Percentiles rank a stretch among this genome's conserved stretches.
Conservation (phyloP, 345 rosid species). For the Hibiscus trionum region DNA sequence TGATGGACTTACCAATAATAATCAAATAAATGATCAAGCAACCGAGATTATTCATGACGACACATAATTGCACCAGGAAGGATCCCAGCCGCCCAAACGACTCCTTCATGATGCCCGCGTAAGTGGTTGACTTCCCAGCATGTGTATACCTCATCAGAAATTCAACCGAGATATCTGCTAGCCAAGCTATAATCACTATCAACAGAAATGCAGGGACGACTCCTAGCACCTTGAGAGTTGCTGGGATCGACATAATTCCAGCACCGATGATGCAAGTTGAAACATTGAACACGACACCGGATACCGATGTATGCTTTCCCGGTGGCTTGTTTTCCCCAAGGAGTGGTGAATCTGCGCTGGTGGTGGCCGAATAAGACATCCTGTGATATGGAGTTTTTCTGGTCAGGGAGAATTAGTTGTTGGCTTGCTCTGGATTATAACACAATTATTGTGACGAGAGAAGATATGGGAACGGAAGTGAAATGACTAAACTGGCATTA, state of each 20-base stretch:
- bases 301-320: slow-evolving; percentile 36
- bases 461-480: too few relatives aligned
- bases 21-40: slow-evolving; percentile 61
- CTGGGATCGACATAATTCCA: slow-evolving; percentile 91
- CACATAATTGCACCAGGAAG: slow-evolving; percentile 41
- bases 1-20: slow-evolving; percentile 48
- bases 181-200: slow-evolving; percentile 53
- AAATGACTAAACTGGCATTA: too few relatives aligned
- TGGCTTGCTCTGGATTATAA: too few relatives aligned
- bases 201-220: slow-evolving; percentile 58
- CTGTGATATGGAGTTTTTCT: background rate
- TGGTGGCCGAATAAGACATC: slow-evolving; percentile 23
- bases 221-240: slow-evolving; percentile 73
- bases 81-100: slow-evolving; percentile 68
- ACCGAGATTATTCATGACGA: slow-evolving; percentile 68
- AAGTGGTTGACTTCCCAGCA: slow-evolving; percentile 52
- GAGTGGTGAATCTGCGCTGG: slow-evolving; percentile 37
- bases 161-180: slow-evolving; percentile 58
- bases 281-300: slow-evolving; percentile 83
- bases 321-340: slow-evolving; percentile 29
- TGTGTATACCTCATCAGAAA: slow-evolving; percentile 57
- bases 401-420: too few relatives aligned
- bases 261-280: slow-evolving; percentile 81
- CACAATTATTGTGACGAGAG: background rate
- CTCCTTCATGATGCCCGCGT: slow-evolving; percentile 78